These are phyloP conservation scores for Microbotryum silenes-acaulis DNA, from an alignment of 1,284 basidiomycete genomes.

Conservation along the genomic window DNA sequence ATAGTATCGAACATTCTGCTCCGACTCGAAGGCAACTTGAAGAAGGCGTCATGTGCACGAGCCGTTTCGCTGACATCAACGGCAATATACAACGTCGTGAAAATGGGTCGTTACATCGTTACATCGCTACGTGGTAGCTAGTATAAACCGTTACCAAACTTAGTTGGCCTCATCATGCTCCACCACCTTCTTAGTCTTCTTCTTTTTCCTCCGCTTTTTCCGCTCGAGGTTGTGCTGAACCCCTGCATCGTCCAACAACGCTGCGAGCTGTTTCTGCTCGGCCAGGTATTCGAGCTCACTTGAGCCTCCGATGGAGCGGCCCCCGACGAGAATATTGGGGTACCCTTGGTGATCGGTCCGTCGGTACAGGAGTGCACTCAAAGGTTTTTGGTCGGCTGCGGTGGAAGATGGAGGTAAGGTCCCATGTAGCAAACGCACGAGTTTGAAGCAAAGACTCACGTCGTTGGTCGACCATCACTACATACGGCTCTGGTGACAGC, in stretches of 20 bases:
- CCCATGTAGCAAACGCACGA: not conserved
- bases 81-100: too few species aligned
- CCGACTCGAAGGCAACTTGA: too few species aligned
- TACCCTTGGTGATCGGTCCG: slow-evolving; percentile 61
- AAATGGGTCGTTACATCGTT: too few species aligned
- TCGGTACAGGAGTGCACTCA: slow-evolving; percentile 59
- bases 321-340: slow-evolving; percentile 62
- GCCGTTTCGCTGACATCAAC: too few species aligned
- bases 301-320: slow-evolving; percentile 61
- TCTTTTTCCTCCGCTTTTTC: too few species aligned
- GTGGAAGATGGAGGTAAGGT: not conserved
- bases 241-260: slow-evolving; percentile 5
- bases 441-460: slow-evolving; percentile 42
- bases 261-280: slow-evolving; percentile 44
- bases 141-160: too few species aligned
- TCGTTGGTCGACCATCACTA: slow-evolving; percentile 67
- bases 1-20: too few species aligned
- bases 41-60: too few species aligned
- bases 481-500: slow-evolving; percentile 37
- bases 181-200: too few species aligned
- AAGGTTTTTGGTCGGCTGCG: slow-evolving; percentile 53
- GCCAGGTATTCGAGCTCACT: slow-evolving; percentile 56
- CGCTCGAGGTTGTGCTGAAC: too few species aligned
- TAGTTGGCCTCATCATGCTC: too few species aligned
- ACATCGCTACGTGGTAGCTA: too few species aligned